Evolutionary conservation across 2,329 filamentous ascomycete genomes (phyloP).

Genomic region (Penicillium olsonii): DNA sequence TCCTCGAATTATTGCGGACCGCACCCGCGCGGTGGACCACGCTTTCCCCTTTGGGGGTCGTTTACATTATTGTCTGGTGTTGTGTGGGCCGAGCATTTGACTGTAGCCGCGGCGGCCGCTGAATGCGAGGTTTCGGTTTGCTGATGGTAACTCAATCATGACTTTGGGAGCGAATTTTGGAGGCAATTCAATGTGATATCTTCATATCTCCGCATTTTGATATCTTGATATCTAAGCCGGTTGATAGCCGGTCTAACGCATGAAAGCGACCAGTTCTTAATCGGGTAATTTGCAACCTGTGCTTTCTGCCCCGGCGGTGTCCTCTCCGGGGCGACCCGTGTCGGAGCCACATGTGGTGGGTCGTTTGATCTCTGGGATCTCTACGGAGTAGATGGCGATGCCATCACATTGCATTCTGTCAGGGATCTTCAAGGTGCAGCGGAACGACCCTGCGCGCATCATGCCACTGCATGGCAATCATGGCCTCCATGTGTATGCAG

Average conservation of each 20-base stretch:
- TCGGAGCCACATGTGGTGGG: background rate
- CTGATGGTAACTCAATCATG: background rate
- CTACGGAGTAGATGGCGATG: too few relatives aligned
- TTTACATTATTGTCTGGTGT: background rate
- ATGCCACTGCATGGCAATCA: background rate
- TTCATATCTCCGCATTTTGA: too few relatives aligned
- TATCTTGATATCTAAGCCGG: background rate
- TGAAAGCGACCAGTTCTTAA: background rate
- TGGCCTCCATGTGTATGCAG: too few relatives aligned
- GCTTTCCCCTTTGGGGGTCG: background rate
- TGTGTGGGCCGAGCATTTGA: background rate
- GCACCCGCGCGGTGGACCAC: background rate
- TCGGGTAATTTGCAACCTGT: background rate
- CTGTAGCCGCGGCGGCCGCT: background rate
- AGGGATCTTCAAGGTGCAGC: background rate
- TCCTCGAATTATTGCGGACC: background rate
- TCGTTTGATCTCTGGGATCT: too few relatives aligned
- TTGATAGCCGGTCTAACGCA: background rate
- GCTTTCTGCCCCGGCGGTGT: background rate
- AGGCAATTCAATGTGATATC: background rate
- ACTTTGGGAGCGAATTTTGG: background rate
- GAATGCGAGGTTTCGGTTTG: background rate
- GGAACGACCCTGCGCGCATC: background rate
- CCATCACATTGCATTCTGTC: too few relatives aligned
- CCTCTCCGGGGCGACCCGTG: background rate